phyloP scores from a whole-genome alignment of 2,329 filamentous ascomycete species.

The Claviceps arundinis region DNA sequence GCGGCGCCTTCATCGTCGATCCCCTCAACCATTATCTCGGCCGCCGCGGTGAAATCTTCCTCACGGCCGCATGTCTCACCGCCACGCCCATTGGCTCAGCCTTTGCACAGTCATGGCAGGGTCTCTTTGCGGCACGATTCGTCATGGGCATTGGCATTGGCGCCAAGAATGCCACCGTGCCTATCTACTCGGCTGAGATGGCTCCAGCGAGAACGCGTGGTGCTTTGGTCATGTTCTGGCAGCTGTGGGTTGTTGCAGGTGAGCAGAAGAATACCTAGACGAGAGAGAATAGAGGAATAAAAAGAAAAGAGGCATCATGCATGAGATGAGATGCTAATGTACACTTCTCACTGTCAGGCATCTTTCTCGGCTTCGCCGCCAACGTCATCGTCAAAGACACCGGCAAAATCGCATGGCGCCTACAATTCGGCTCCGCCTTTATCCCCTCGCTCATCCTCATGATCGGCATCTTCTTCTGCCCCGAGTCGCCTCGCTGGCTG shows the following conservation, averaged over 20 bases:
- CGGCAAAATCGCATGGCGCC: constrained; percentile 40
- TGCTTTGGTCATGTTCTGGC: constrained; percentile 70
- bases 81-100: constrained; percentile 43
- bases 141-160: constrained; percentile 57
- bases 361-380: constrained; percentile 33
- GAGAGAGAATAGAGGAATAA: constrained; percentile 1
- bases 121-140: constrained; percentile 52
- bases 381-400: constrained; percentile 40
- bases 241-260: constrained; percentile 19
- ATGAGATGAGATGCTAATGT: not conserved
- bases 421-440: constrained; percentile 46
- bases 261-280: not conserved
- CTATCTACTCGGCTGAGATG: constrained; percentile 62
- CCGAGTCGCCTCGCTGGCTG: constrained; percentile 48
- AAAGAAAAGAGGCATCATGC: not conserved
- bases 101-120: constrained; percentile 51
- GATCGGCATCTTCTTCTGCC: constrained; percentile 46
- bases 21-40: constrained; percentile 50
- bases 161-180: constrained; percentile 48
- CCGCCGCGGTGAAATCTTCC: constrained; percentile 51
- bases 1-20: constrained; percentile 17
- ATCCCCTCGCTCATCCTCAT: constrained; percentile 34
- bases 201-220: constrained; percentile 53
- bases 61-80: constrained; percentile 35
- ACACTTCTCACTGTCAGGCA: constrained; percentile 13